Conservation (phyloP, 768 basidiomycete genomes). For the Collybiopsis confluens region DNA sequence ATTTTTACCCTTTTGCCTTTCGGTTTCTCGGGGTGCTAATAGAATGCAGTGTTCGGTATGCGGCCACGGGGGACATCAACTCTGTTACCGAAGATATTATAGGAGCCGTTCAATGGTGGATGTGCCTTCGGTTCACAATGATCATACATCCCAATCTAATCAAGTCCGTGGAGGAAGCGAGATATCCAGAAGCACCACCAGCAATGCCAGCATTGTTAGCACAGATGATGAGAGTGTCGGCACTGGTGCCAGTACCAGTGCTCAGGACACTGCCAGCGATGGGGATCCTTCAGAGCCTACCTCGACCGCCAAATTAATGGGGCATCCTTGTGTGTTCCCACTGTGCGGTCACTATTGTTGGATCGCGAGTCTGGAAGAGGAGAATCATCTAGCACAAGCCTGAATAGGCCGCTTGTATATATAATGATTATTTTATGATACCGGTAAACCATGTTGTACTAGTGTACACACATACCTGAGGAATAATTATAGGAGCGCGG, state of each 20-base stretch:
- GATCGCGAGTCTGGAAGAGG: slow-evolving; percentile 18
- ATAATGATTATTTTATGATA: not conserved
- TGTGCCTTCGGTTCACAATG: slow-evolving; percentile 24
- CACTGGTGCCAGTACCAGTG: slow-evolving; percentile 9
- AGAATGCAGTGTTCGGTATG: slow-evolving; percentile 55
- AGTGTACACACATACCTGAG: not conserved
- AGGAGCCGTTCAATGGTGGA: slow-evolving; percentile 52
- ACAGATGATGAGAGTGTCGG: slow-evolving; percentile 20
- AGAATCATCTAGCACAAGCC: not conserved
- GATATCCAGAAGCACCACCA: slow-evolving; percentile 16
- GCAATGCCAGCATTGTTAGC: slow-evolving; percentile 4
- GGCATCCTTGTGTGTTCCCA: slow-evolving; percentile 63
- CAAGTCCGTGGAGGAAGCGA: slow-evolving; percentile 11
- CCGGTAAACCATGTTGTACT: not conserved
- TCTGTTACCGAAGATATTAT: slow-evolving; percentile 71
- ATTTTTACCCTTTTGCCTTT: not conserved
- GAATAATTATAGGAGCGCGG: no score
- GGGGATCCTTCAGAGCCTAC: slow-evolving; percentile 15
- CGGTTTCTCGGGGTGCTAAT: no score
- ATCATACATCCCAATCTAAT: slow-evolving; percentile 7
- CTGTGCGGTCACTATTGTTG: slow-evolving; percentile 85
- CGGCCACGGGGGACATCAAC: slow-evolving; percentile 76
- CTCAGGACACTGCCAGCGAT: slow-evolving; percentile 14
- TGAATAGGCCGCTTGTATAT: not conserved
- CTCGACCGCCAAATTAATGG: slow-evolving; percentile 29